phyloP scores from a whole-genome alignment of 441 rosid genomes.

The Gossypium gossypioides region DNA sequence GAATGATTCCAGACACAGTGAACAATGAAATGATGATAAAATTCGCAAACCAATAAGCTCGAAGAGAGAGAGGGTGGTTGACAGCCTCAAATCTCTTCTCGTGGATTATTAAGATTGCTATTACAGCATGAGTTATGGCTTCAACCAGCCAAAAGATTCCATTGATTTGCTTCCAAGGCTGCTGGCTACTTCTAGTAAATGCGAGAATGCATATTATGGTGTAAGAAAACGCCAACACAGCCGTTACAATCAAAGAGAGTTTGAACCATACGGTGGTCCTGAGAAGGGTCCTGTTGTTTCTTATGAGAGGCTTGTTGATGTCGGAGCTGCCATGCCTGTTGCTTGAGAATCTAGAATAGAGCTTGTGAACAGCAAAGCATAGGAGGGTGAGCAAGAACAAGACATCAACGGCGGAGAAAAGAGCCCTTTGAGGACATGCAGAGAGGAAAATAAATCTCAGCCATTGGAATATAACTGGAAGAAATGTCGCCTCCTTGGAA shows the following conservation, averaged over 20 bases:
- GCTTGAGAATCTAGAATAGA: conserved; percentile 31
- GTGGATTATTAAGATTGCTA: conserved; percentile 51
- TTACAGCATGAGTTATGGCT: conserved; percentile 52
- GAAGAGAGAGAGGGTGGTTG: conserved; percentile 49
- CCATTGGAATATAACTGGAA: conserved; percentile 48
- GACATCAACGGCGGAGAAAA: conserved; percentile 41
- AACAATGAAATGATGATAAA: conserved; percentile 40
- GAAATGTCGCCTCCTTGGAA: conserved; percentile 23
- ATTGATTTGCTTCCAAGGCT: conserved; percentile 37
- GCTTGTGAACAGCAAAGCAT: conserved; percentile 43
- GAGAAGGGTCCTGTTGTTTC: conserved; percentile 22
- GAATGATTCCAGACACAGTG: conserved; percentile 43
- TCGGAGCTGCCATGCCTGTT: conserved; percentile 20
- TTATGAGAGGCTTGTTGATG: conserved; percentile 47
- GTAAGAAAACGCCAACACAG: conserved; percentile 40
- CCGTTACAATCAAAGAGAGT: conserved; percentile 33
- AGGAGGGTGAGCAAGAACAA: conserved; percentile 45
- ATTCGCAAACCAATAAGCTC: conserved; percentile 55
- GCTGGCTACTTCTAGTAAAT: conserved; percentile 25
- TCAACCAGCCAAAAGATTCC: conserved; percentile 58
- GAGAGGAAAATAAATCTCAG: conserved; percentile 62
- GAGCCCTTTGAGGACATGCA: conserved; percentile 70
- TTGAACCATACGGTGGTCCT: conserved; percentile 41
- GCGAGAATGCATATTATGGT: conserved; percentile 36
- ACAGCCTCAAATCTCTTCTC: conserved; percentile 59